Evolutionary conservation across 345 rosid species (phyloP).

Genomic region (Litchi chinensis): DNA sequence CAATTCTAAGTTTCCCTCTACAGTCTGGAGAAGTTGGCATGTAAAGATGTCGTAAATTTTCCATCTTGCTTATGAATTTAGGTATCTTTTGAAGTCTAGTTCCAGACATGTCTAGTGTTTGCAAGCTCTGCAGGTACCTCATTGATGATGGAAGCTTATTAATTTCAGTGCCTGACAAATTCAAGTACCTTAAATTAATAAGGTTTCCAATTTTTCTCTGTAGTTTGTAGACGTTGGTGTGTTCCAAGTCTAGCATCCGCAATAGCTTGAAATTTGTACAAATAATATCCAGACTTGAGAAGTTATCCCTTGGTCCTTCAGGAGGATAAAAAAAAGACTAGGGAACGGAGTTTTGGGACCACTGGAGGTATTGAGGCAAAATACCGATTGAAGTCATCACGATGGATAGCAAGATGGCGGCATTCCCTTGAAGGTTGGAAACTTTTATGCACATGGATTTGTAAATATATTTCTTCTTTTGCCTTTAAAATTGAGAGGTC

Average conservation of each 20-base stretch:
- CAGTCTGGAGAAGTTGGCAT: conserved; percentile 1
- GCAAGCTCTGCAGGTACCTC: conserved; percentile 23
- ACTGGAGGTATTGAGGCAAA: neutral
- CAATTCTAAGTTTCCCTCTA: conserved; percentile 18
- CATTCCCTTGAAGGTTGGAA: neutral
- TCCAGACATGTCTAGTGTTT: conserved; percentile 25
- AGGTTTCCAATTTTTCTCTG: conserved; percentile 19
- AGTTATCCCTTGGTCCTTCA: neutral
- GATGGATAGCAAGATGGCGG: conserved; percentile 12
- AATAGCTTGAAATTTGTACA: conserved; percentile 15
- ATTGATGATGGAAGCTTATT: conserved; percentile 20
- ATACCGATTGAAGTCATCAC: neutral
- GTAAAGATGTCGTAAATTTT: conserved; percentile 11
- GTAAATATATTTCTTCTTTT: conserved; percentile 22
- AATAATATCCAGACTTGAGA: neutral
- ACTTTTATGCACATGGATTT: conserved; percentile 3
- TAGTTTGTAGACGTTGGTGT: conserved; percentile 16
- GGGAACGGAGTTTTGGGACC: conserved; percentile 9
- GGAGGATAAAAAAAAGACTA: conserved; percentile 16
- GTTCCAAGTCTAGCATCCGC: conserved; percentile 28
- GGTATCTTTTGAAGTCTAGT: conserved; percentile 22
- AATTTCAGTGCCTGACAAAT: conserved; percentile 24
- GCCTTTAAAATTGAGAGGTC: conserved; percentile 32
- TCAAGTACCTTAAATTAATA: conserved; percentile 30
- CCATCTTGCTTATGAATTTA: conserved; percentile 19